Conservation (phyloP, 495 filamentous ascomycete genomes). For the Venustampulla echinocandica region DNA sequence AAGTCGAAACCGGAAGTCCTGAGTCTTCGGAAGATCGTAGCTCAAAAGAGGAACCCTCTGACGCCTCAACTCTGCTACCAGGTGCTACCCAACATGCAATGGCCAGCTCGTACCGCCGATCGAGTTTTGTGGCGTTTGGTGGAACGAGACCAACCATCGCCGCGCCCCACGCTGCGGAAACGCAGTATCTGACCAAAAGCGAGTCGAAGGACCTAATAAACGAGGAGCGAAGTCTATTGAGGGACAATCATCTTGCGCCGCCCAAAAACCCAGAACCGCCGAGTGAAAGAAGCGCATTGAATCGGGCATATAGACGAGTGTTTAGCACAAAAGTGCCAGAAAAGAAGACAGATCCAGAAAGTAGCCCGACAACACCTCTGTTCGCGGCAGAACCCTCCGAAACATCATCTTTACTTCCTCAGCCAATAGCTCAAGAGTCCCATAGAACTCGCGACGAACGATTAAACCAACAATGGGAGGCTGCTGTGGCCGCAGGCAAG, state of each 20-base stretch:
- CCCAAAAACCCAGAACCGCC: conserved; percentile 42
- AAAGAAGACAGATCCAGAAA: conserved; percentile 24
- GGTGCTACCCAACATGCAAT: conserved; percentile 41
- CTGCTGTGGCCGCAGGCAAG: conserved; percentile 59
- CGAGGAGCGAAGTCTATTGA: conserved; percentile 66
- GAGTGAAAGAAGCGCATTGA: conserved; percentile 8
- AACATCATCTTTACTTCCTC: conserved; percentile 27
- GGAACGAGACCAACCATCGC: conserved; percentile 39
- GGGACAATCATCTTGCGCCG: conserved; percentile 68
- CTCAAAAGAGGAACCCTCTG: conserved; percentile 28
- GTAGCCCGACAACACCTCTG: neutral
- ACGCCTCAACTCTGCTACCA: conserved; percentile 39
- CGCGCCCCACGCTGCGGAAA: conserved; percentile 35
- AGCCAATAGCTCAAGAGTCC: conserved; percentile 10
- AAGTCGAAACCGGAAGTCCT: conserved; percentile 36
- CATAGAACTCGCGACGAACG: conserved; percentile 26
- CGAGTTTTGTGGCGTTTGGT: conserved; percentile 54
- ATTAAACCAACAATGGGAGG: conserved; percentile 62
- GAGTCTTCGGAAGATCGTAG: conserved; percentile 11
- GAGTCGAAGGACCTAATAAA: conserved; percentile 38
- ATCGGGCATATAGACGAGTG: conserved; percentile 29
- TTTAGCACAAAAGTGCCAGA: conserved; percentile 40
- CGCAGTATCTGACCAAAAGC: conserved; percentile 44
- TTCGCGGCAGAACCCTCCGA: conserved; percentile 27
- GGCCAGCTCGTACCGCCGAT: conserved; percentile 62